Base-by-base conservation (phyloP, 2,329 filamentous ascomycete genomes). In the Hypocreales sp. region DNA sequence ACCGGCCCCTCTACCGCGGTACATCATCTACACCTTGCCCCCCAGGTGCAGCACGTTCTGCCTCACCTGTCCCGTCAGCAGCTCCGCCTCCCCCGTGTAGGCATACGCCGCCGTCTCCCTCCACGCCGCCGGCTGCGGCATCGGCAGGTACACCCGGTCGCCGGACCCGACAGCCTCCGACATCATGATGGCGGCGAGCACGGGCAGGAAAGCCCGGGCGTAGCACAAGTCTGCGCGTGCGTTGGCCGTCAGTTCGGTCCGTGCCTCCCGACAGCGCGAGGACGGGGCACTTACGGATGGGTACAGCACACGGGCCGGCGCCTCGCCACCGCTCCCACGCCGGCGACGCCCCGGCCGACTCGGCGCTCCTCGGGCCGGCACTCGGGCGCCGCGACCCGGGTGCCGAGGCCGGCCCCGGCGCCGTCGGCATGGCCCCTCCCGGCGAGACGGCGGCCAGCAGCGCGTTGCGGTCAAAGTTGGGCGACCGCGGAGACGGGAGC, bases 101-200 rank as follows among this genome's bases (percentile, higher is more conserved):
- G 68, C 52, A 37, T 67, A 64, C 4, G 52, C 48, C n/a, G 70
- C 50, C 0, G 68, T 72, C 29, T 65, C 58, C 3, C 44, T 40
- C 70, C 70, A 76, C 7, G 53, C 60, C 27, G 60, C 57, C 1
- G 70, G 68, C 31, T 63, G 53, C 2, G 70, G 70, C 29, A 76
- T 36, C 0, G 69, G 68, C 8, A 75, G 48, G 35, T 73, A 67
- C 27, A 76, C 53, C 2, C 53, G 50, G 37, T 73, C 69, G 16
- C 65, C 61, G 15, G 55, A 52, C 10, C 48, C 47, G 14, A 73
- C 54, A 37, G 64, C 54, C 5, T 62, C 58, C 0, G 65, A 71
- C 19, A 64, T 50, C 36, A 76, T 61, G 25, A 74, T 47, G 2
- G 61, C 56, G 1, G 61, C 66, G 5, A 74, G 46, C 0, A 67